These are phyloP conservation scores for Mortierella sp. DNA, from an alignment of 371 early-diverging fungal genomes.

Conservation along the genomic window DNA sequence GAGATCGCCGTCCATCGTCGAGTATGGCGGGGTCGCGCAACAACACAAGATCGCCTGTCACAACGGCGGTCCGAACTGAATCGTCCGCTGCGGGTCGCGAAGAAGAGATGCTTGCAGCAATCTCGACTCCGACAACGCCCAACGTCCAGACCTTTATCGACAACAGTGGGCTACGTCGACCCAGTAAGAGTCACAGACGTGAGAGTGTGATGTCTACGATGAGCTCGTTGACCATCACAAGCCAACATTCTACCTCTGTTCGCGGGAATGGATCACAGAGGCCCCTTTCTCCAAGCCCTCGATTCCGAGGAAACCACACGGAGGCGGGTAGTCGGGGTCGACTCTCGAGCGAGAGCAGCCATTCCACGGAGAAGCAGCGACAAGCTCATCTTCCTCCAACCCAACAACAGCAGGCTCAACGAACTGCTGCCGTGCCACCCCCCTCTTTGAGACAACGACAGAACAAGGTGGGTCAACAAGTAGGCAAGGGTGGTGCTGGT, in stretches of 20 bases:
- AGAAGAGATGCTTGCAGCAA: slow-evolving; percentile 12
- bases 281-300: slow-evolving; percentile 21
- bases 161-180: background rate
- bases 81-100: background rate
- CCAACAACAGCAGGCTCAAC: slow-evolving; percentile 4
- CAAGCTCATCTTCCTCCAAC: background rate
- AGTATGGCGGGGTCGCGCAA: slow-evolving; percentile 4
- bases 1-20: slow-evolving; percentile 17
- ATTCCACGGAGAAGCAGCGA: background rate
- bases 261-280: slow-evolving; percentile 6
- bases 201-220: slow-evolving; percentile 23
- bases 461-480: slow-evolving; percentile 23
- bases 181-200: slow-evolving; percentile 20
- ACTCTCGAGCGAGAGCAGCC: slow-evolving; percentile 23
- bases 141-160: slow-evolving; percentile 21
- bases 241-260: background rate
- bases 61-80: slow-evolving; percentile 5
- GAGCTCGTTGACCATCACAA: slow-evolving; percentile 21
- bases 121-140: slow-evolving; percentile 23
- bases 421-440: slow-evolving; percentile 10
- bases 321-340: slow-evolving; percentile 16
- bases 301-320: background rate
- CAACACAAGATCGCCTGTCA: background rate
- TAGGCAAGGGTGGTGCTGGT: slow-evolving; percentile 6
- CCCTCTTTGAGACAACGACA: slow-evolving; percentile 18